A percentile compares a stretch with the other conserved stretches of the same genome.
phyloP scores from a whole-genome alignment of 108 stramenopile species.

The Fragilaria crotonensis region DNA sequence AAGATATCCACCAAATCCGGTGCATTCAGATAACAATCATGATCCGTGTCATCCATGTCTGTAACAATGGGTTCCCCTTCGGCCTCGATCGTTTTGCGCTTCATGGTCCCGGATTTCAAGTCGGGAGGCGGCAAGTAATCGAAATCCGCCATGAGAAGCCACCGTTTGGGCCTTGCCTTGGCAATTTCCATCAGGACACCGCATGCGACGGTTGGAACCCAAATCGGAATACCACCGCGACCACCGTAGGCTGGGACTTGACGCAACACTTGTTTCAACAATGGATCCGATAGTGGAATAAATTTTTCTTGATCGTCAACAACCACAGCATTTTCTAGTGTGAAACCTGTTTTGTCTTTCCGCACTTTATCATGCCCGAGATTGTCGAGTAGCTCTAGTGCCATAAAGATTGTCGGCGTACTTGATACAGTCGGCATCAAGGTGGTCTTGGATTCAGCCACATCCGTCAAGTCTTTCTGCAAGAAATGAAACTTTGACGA shows the following conservation, averaged over 20 bases:
- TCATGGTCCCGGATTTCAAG: slow-evolving; percentile 4
- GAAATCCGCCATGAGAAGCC: slow-evolving; percentile 69
- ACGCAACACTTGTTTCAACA: slow-evolving; percentile 41
- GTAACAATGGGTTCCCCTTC: slow-evolving; percentile 68
- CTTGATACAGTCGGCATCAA: slow-evolving; percentile 33
- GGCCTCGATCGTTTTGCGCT: slow-evolving; percentile 14
- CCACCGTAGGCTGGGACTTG: slow-evolving; percentile 22
- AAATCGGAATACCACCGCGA: slow-evolving; percentile 18
- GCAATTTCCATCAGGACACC: slow-evolving; percentile 45
- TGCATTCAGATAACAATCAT: slow-evolving; percentile 53
- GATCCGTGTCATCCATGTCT: slow-evolving; percentile 58
- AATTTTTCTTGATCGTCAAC: slow-evolving; percentile 36
- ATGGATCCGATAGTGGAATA: slow-evolving; percentile 50
- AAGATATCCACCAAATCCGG: slow-evolving; percentile 67
- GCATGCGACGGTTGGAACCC: slow-evolving; percentile 73
- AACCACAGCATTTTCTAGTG: slow-evolving; percentile 57
- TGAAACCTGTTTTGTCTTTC: slow-evolving; percentile 24
- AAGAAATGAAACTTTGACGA: slow-evolving; percentile 44
- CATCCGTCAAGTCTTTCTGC: slow-evolving; percentile 56
- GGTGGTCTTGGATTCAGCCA: slow-evolving; percentile 55
- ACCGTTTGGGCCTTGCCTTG: slow-evolving; percentile 47
- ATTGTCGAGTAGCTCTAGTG: slow-evolving; percentile 78
- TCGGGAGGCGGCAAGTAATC: slow-evolving; percentile 49
- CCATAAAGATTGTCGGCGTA: slow-evolving; percentile 52
- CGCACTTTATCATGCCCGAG: slow-evolving; percentile 77